Evolutionary conservation across 2,329 filamentous ascomycete species (phyloP).

Genomic region (Ascochyta lentis): DNA sequence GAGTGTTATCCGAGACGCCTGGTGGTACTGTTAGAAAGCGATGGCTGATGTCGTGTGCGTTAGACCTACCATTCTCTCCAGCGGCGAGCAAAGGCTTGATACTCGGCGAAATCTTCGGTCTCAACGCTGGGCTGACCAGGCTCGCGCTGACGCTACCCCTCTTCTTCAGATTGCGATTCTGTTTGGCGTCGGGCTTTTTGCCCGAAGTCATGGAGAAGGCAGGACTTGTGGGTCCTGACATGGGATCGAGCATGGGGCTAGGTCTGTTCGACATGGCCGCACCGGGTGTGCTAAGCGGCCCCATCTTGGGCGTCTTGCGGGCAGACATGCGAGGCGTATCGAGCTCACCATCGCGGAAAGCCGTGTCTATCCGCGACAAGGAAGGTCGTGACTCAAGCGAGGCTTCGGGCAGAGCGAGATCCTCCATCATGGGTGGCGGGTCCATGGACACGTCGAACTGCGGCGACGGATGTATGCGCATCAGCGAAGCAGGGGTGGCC

Average conservation of each 20-base stretch:
- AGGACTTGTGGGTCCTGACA: slow-evolving; percentile 58
- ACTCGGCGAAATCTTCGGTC: slow-evolving; percentile 89
- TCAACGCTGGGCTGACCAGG: slow-evolving; percentile 83
- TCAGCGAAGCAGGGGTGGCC: slow-evolving; percentile 86
- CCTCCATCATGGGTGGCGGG: slow-evolving; percentile 57
- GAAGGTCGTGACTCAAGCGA: slow-evolving; percentile 57
- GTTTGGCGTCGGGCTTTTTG: slow-evolving; percentile 42
- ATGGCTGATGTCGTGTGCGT: background rate
- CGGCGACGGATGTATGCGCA: slow-evolving; percentile 60
- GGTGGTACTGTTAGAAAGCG: slow-evolving; percentile 25
- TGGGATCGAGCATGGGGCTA: slow-evolving; percentile 61
- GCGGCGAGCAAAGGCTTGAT: slow-evolving; percentile 89
- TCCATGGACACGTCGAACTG: slow-evolving; percentile 35
- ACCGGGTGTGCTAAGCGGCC: slow-evolving; percentile 60
- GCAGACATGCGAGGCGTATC: slow-evolving; percentile 68
- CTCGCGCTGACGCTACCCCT: slow-evolving; percentile 65
- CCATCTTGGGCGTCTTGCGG: slow-evolving; percentile 70
- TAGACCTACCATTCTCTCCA: slow-evolving; percentile 58
- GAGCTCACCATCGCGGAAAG: slow-evolving; percentile 54
- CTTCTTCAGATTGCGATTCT: slow-evolving; percentile 46
- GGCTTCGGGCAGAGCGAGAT: slow-evolving; percentile 74
- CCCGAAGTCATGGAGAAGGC: slow-evolving; percentile 35
- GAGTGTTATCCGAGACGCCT: slow-evolving; percentile 63
- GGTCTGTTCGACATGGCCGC: slow-evolving; percentile 41
- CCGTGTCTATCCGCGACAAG: slow-evolving; percentile 60